These are phyloP conservation scores for Cercospora sp. DNA, from an alignment of 2,329 filamentous ascomycete genomes.

Conservation along the genomic window DNA sequence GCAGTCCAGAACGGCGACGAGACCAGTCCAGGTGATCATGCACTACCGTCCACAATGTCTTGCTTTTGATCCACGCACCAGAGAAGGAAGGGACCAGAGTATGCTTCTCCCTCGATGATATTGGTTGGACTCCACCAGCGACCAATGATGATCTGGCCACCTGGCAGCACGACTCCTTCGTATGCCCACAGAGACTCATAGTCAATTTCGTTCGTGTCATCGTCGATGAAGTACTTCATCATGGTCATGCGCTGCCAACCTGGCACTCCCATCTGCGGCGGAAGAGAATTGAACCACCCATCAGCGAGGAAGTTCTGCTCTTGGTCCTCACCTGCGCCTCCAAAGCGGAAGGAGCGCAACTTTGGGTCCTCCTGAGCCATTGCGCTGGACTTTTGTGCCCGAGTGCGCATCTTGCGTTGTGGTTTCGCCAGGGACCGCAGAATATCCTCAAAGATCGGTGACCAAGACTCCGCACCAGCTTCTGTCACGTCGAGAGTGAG, in stretches of 20 bases:
- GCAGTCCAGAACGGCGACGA: neutral
- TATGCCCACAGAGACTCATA: constrained; percentile 49
- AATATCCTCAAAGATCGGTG: constrained; percentile 43
- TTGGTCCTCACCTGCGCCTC: constrained; percentile 43
- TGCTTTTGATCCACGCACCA: constrained; percentile 38
- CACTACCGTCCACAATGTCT: neutral
- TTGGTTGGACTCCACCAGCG: constrained; percentile 49
- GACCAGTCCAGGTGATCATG: neutral
- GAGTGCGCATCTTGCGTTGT: constrained; percentile 30
- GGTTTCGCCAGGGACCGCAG: constrained; percentile 41
- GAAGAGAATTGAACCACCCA: constrained; percentile 55
- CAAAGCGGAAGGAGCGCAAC: constrained; percentile 39
- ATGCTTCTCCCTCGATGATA: constrained; percentile 30
- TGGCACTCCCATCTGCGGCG: constrained; percentile 50
- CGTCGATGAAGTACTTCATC: constrained; percentile 52
- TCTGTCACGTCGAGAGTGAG: constrained; percentile 29
- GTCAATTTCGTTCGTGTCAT: constrained; percentile 32
- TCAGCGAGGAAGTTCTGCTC: constrained; percentile 38
- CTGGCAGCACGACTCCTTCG: constrained; percentile 52
- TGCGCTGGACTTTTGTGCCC: constrained; percentile 36
- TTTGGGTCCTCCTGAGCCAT: constrained; percentile 6
- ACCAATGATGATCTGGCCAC: constrained; percentile 50
- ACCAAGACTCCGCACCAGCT: constrained; percentile 39
- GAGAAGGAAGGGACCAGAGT: constrained; percentile 46
- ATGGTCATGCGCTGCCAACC: constrained; percentile 58